Base-by-base conservation (phyloP, 306 rosid species). In the Medicago ruthenica region DNA sequence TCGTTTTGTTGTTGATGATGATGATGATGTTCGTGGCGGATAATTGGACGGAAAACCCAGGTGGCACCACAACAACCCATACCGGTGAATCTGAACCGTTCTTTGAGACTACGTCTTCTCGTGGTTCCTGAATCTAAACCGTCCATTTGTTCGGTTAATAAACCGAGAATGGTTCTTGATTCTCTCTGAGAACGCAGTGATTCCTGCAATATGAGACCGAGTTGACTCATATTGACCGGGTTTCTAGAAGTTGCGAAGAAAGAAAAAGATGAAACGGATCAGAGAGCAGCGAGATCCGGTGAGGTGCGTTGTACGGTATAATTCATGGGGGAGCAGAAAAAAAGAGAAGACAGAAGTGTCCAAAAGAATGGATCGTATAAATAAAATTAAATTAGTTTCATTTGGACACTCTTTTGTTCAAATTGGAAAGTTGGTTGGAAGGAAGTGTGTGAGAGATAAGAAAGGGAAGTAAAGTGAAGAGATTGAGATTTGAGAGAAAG, bases 41-140 rank as follows among this genome's bases (percentile, higher is more conserved):
- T 13, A 61, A 61, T 64, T 11, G 88, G 83, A 10, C 95, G 76
- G 76, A 84, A 83, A 42, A 83, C 89, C 96, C 98, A 92, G 39
- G 88, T 61, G 74, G 93, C 90, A 3, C 98, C 99, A 59, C 98
- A 95, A 61, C 98, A 95, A 3, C 96, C 90, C 5, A 95, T 89
- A 45, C 90, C 87, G 61, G 71, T 83, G 75, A 92, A 87, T 80
- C 97, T 75, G 27, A 95, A 78, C 70, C 97, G 93, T 48, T 95
- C 93, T 82, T 92, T 95, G 7, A 95, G 84, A 61, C 81, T 86
- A 10, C 88, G 77, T 53, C 97, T 80, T 68, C 95, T 76, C 0
- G 82, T 81, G 4, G 72, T 78, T 7, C 20, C 77, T 76, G 76
- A 75, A 47, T 74, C 76, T 4, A 76, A 88, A 1, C 37, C 91